These are phyloP conservation scores for Colletotrichum paranaense DNA, from an alignment of 2,329 filamentous ascomycete genomes.

Conservation along the genomic window DNA sequence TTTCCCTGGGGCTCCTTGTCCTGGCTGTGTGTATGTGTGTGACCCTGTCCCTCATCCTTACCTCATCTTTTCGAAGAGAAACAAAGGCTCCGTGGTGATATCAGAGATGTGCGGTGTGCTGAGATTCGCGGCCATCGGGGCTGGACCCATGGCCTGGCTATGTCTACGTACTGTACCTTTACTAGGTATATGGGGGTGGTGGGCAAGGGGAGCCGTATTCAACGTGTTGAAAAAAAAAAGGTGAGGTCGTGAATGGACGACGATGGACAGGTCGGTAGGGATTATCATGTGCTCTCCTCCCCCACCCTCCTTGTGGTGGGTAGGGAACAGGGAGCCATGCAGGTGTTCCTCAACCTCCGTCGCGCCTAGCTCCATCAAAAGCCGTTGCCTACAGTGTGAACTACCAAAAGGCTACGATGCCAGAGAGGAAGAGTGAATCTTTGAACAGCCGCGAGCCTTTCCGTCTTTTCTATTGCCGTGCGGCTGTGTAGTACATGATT, in stretches of 20 bases:
- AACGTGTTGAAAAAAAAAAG: background rate
- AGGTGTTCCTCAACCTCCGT: slow-evolving; percentile 8
- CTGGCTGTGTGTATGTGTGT: background rate
- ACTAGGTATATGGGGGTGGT: background rate
- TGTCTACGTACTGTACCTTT: background rate
- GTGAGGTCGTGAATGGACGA: slow-evolving; percentile 8
- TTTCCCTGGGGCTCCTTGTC: background rate
- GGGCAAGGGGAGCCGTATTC: background rate
- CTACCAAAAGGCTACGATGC: background rate
- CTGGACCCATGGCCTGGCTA: background rate
- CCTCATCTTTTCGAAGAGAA: background rate
- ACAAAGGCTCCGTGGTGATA: background rate
- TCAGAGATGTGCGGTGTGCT: background rate
- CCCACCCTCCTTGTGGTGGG: background rate
- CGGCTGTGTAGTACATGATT: background rate
- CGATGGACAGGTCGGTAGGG: background rate
- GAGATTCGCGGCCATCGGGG: background rate
- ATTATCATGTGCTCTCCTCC: background rate
- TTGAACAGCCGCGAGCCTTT: background rate
- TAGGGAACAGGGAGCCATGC: background rate
- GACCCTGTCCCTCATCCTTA: background rate
- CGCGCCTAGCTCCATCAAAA: slow-evolving; percentile 1
- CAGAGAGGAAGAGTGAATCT: no score
- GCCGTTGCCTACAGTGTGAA: slow-evolving; percentile 21
- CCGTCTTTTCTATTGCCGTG: background rate